These are phyloP conservation scores for Rhodomyrtus psidioides DNA, from an alignment of 441 rosid genomes.

Conservation along the genomic window DNA sequence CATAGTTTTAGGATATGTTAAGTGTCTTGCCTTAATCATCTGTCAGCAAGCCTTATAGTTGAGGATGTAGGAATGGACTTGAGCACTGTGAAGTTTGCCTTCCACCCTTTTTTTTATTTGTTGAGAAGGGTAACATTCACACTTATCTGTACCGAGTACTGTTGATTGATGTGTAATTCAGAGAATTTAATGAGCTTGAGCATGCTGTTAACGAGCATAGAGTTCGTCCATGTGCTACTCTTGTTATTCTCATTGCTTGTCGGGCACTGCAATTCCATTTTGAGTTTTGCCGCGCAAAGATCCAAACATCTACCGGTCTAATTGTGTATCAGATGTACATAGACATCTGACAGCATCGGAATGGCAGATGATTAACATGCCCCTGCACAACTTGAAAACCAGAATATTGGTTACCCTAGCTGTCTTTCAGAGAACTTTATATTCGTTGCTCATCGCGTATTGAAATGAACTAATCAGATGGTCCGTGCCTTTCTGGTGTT, in stretches of 20 bases:
- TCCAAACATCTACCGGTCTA: background rate
- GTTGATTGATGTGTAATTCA: slow-evolving; percentile 17
- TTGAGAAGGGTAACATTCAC: slow-evolving; percentile 29
- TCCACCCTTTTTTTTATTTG: slow-evolving; percentile 15
- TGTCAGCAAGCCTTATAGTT: slow-evolving; percentile 14
- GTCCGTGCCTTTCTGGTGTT: background rate
- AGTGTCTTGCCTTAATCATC: slow-evolving; percentile 17
- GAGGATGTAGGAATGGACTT: slow-evolving; percentile 19
- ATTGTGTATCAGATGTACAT: background rate
- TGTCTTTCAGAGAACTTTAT: background rate
- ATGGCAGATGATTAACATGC: background rate
- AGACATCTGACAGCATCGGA: background rate
- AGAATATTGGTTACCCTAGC: background rate
- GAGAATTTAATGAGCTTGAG: background rate
- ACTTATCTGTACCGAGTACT: slow-evolving; percentile 18
- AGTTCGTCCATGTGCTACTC: background rate
- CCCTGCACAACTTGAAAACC: background rate
- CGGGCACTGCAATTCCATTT: background rate
- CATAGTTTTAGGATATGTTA: slow-evolving; percentile 31
- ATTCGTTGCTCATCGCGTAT: background rate
- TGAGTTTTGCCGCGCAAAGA: background rate
- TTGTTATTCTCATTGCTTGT: background rate
- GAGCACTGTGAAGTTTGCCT: slow-evolving; percentile 22
- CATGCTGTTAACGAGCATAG: background rate
- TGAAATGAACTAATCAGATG: background rate